phyloP scores from a whole-genome alignment of 106 monocot species.

The Xerophyta viscosa region DNA sequence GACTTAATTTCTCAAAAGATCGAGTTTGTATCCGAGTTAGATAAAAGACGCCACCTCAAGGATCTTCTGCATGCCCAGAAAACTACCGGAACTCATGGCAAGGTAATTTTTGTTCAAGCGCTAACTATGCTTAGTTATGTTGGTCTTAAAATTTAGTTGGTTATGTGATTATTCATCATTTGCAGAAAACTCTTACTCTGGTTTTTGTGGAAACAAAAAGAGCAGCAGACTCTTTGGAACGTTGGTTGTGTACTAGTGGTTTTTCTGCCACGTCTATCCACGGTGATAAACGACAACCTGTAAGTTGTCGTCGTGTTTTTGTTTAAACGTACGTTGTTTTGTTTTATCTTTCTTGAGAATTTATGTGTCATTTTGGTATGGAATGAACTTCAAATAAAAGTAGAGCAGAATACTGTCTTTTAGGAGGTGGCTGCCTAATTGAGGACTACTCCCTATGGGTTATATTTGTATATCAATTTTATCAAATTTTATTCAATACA shows the following conservation, averaged over 20 bases:
- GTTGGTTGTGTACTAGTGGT: slow-evolving; percentile 50
- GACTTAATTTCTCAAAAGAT: slow-evolving; percentile 55
- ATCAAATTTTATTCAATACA: too few species aligned
- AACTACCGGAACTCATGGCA: slow-evolving; percentile 37
- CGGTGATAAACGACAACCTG: slow-evolving; percentile 53
- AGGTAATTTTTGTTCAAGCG: too few species aligned
- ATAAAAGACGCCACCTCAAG: slow-evolving; percentile 53
- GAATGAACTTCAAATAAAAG: too few species aligned
- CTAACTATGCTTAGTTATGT: background rate
- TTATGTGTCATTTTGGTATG: too few species aligned
- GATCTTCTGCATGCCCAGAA: slow-evolving; percentile 61
- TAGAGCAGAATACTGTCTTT: too few species aligned
- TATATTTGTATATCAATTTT: too few species aligned
- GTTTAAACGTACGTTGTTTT: too few species aligned
- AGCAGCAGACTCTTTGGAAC: slow-evolving; percentile 54
- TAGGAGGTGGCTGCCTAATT: too few species aligned
- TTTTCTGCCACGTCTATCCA: slow-evolving; percentile 62
- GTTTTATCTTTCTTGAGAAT: too few species aligned
- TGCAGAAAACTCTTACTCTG: slow-evolving; percentile 49
- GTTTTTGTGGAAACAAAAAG: slow-evolving; percentile 64
- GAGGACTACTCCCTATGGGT: too few species aligned
- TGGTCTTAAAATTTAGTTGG: too few species aligned
- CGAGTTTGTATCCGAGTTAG: slow-evolving; percentile 46
- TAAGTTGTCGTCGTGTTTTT: too few species aligned
- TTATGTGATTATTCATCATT: background rate